These are phyloP conservation scores for Tympanopsis confertula DNA, from an alignment of 2,329 filamentous ascomycete genomes.

Conservation along the genomic window DNA sequence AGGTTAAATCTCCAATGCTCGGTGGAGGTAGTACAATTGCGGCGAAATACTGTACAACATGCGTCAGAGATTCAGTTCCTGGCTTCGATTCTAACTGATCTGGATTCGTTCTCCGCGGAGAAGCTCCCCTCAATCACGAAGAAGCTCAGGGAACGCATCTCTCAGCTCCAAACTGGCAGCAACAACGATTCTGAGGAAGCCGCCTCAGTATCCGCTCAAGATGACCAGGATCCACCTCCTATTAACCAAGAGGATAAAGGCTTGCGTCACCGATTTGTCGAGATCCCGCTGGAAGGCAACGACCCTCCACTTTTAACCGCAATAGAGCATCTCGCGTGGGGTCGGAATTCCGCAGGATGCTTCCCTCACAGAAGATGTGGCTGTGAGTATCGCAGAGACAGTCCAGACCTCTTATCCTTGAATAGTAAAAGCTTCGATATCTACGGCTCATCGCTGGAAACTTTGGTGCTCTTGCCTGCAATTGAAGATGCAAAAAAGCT, in stretches of 20 bases:
- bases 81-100: neutral
- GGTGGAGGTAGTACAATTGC: slow-evolving; percentile 5
- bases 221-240: neutral
- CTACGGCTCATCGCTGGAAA: slow-evolving; percentile 5
- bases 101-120: too few species aligned
- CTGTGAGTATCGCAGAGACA: slow-evolving; percentile 12
- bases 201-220: neutral
- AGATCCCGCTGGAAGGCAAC: slow-evolving; percentile 3
- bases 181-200: neutral
- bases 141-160: slow-evolving; percentile 1
- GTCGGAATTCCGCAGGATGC: slow-evolving; percentile 18
- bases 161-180: too few species aligned
- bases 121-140: neutral
- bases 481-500: slow-evolving; percentile 7
- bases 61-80: slow-evolving; percentile 5
- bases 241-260: neutral
- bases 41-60: slow-evolving; percentile 1
- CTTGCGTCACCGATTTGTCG: neutral
- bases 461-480: slow-evolving; percentile 4
- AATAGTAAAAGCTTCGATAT: slow-evolving; percentile 10
- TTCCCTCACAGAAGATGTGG: slow-evolving; percentile 18
- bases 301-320: slow-evolving; percentile 16
- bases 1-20: slow-evolving; percentile 4
- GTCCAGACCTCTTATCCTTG: slow-evolving; percentile 10
- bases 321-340: slow-evolving; percentile 23